Conservation (phyloP, 169 alveolate genomes). For the Eimeria maxima region DNA sequence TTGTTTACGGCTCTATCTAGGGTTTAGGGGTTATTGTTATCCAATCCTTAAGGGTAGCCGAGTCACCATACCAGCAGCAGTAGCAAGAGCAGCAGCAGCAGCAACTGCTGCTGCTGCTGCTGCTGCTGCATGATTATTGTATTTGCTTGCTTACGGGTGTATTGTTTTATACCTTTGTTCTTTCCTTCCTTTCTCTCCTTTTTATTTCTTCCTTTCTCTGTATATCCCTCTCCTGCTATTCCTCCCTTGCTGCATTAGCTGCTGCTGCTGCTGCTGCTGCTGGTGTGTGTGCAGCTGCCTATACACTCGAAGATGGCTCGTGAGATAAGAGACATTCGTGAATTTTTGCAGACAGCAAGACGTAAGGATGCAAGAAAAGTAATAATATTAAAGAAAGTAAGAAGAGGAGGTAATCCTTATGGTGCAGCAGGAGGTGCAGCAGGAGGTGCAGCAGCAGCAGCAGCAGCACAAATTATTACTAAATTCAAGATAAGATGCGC, state of each 20-base stretch:
- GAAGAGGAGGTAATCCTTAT: conserved; percentile 10
- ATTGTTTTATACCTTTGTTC: background rate
- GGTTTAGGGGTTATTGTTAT: background rate
- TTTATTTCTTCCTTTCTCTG: too few relatives aligned
- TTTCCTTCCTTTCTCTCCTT: too few relatives aligned
- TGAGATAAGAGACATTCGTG: conserved; percentile 66
- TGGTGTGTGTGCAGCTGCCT: background rate
- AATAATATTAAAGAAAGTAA: background rate
- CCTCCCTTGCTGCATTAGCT: too few relatives aligned
- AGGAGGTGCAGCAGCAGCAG: too few relatives aligned
- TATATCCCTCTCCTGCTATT: too few relatives aligned
- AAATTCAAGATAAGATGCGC: conserved; percentile 97
- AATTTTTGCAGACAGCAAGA: conserved; percentile 72
- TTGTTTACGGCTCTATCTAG: too few relatives aligned
- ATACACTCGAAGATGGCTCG: conserved; percentile 45
- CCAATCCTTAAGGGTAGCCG: too few relatives aligned
- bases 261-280: too few relatives aligned
- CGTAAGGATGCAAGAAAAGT: conserved; percentile 71
- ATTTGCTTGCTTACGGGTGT: background rate
- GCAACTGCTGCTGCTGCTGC: too few relatives aligned
- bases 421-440: too few relatives aligned
- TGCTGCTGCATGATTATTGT: background rate
- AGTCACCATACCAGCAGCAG: too few relatives aligned
- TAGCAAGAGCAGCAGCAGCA: too few relatives aligned
- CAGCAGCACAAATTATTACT: conserved; percentile 29